Percentiles rank a stretch among this genome's conserved stretches.
These are phyloP conservation scores for Pholiota molesta DNA, from an alignment of 768 basidiomycete species.

Conservation along the genomic window DNA sequence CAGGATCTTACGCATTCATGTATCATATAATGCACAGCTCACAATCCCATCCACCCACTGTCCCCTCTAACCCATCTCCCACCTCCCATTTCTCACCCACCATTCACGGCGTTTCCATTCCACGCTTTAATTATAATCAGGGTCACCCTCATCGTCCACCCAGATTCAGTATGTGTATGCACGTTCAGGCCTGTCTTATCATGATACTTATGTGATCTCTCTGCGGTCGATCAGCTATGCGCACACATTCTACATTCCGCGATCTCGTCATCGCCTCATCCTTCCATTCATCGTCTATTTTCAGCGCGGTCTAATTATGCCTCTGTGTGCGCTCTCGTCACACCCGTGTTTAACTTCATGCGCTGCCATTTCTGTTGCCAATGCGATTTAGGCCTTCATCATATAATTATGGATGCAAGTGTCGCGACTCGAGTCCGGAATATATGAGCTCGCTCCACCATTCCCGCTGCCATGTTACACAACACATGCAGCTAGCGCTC, in stretches of 20 bases:
- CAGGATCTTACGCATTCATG: conserved; percentile 12
- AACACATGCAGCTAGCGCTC: too few species aligned
- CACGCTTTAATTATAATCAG: conserved; percentile 5
- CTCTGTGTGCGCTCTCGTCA: too few species aligned
- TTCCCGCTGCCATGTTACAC: too few species aligned
- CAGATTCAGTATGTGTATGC: too few species aligned
- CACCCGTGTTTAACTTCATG: too few species aligned
- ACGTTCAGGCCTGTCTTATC: too few species aligned
- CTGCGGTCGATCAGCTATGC: background rate
- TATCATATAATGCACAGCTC: conserved; percentile 14
- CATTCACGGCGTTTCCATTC: background rate
- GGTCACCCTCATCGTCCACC: background rate
- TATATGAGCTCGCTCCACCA: too few species aligned
- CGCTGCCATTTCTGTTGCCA: too few species aligned
- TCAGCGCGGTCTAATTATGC: background rate
- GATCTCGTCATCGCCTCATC: background rate
- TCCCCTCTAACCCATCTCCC: background rate
- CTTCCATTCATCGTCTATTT: background rate
- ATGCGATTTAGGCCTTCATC: too few species aligned
- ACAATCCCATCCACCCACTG: background rate
- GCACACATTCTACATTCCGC: background rate
- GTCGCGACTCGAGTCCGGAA: too few species aligned
- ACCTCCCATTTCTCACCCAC: background rate
- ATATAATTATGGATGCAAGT: too few species aligned
- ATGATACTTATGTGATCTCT: too few species aligned